Conservation (phyloP, 345 rosid genomes). For the Crucihimalaya himalaica region DNA sequence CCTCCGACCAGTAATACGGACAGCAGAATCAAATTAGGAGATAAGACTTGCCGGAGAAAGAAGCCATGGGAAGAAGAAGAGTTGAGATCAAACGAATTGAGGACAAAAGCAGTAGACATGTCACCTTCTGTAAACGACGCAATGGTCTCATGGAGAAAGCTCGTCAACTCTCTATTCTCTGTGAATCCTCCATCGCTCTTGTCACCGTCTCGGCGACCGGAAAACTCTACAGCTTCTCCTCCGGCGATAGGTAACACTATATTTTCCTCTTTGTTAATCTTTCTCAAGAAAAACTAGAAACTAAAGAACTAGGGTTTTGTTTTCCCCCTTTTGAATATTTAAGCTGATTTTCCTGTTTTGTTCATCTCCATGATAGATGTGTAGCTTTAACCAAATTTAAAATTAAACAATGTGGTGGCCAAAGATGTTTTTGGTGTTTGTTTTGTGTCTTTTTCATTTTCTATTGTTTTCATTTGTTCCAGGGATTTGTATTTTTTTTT, state of each 20-base stretch:
- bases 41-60: not conserved
- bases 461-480: not conserved
- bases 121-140: conserved; percentile 67
- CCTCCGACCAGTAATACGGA: conserved; percentile 9
- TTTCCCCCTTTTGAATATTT: not conserved
- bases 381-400: not conserved
- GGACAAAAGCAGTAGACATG: conserved; percentile 63
- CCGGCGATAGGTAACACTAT: conserved; percentile 46
- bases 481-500: not conserved
- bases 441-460: not conserved
- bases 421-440: conserved; percentile 15
- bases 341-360: not conserved
- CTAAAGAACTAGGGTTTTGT: conserved; percentile 10
- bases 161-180: conserved; percentile 67
- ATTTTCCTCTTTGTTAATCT: not conserved
- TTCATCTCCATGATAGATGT: not conserved
- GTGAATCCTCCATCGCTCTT: conserved; percentile 59
- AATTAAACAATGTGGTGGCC: conserved; percentile 14
- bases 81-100: conserved; percentile 70
- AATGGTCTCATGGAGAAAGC: conserved; percentile 74
- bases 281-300: not conserved
- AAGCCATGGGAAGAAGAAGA: conserved; percentile 59
- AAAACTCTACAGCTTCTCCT: conserved; percentile 53
- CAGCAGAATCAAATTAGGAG: conserved; percentile 22
- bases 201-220: conserved; percentile 62